These are phyloP conservation scores for Coniferiporia sulphurascens DNA, from an alignment of 1,284 basidiomycete species.

Conservation along the genomic window DNA sequence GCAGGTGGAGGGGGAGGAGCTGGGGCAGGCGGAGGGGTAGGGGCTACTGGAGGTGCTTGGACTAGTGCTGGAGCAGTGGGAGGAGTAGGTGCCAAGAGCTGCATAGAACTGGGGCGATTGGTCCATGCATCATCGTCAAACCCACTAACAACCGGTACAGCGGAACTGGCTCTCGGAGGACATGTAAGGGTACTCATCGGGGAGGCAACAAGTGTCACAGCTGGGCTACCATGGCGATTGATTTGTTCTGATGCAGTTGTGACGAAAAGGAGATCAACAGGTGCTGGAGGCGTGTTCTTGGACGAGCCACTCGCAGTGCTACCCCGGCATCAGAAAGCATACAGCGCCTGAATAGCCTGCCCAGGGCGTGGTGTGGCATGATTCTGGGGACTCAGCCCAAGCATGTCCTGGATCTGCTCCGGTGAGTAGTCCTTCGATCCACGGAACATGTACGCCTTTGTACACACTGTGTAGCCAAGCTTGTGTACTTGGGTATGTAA, in stretches of 20 bases:
- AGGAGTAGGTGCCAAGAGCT: conserved; percentile 55
- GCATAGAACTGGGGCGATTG: conserved; percentile 78
- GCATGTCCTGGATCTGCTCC: conserved; percentile 99
- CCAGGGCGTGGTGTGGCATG: conserved; percentile 81
- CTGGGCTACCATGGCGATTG: conserved; percentile 80
- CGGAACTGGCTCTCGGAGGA: conserved; percentile 51
- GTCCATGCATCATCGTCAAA: conserved; percentile 99
- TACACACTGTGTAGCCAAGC: conserved; percentile 93
- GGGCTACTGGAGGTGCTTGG: conserved; percentile 29
- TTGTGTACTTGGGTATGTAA: conserved; percentile 94
- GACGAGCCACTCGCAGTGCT: conserved; percentile 96
- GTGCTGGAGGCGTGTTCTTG: conserved; percentile 86
- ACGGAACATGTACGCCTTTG: conserved; percentile 98
- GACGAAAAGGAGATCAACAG: conserved; percentile 82
- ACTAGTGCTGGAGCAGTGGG: conserved; percentile 35
- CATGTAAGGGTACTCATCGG: conserved; percentile 44
- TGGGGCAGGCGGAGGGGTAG: conserved; percentile 25
- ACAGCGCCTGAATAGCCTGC: conserved; percentile 82
- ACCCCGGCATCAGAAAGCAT: conserved; percentile 90
- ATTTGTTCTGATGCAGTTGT: conserved; percentile 76
- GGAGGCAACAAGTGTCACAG: conserved; percentile 42
- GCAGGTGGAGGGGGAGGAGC: no score
- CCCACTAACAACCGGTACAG: conserved; percentile 50
- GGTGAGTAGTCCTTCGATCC: conserved; percentile 98
- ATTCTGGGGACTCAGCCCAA: conserved; percentile 76